Conservation (phyloP, 257 asterid species). For the Craterostigma plantagineum region DNA sequence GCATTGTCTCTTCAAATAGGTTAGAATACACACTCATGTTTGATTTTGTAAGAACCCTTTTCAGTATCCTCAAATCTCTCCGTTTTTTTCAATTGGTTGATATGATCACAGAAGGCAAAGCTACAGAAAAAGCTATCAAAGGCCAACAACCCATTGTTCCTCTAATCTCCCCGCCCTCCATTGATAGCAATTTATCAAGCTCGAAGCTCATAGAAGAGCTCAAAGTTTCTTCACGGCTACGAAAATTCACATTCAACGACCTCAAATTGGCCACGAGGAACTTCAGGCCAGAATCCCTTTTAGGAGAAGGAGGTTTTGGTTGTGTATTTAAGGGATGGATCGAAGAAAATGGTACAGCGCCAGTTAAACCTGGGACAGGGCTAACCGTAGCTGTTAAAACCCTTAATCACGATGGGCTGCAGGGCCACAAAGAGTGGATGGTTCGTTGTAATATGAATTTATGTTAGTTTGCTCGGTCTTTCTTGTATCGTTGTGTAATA, state of each 20-base stretch:
- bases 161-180: slow-evolving; percentile 42
- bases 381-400: slow-evolving; percentile 97
- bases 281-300: slow-evolving; percentile 92
- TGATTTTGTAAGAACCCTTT: too few species aligned
- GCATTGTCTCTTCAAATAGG: too few species aligned
- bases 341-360: slow-evolving; percentile 98
- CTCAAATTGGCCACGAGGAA: slow-evolving; percentile 85
- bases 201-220: slow-evolving; percentile 78
- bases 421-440: slow-evolving; percentile 99
- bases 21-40: too few species aligned
- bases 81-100: too few species aligned
- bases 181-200: slow-evolving; percentile 59
- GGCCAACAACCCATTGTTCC: slow-evolving; percentile 59
- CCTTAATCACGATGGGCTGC: slow-evolving; percentile 89
- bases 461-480: slow-evolving; percentile 3
- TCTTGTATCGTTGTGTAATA: slow-evolving; percentile 14
- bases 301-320: slow-evolving; percentile 98
- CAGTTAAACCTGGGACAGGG: slow-evolving; percentile 97
- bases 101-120: slow-evolving; percentile 36
- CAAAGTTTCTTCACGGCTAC: slow-evolving; percentile 67
- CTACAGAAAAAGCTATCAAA: slow-evolving; percentile 41
- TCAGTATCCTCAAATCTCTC: too few species aligned
- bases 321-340: slow-evolving; percentile 99
- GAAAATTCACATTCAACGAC: slow-evolving; percentile 73
- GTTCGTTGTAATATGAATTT: slow-evolving; percentile 21